These are phyloP conservation scores for Trebouxia sp. DNA, from an alignment of 139 green algal genomes.

Conservation along the genomic window DNA sequence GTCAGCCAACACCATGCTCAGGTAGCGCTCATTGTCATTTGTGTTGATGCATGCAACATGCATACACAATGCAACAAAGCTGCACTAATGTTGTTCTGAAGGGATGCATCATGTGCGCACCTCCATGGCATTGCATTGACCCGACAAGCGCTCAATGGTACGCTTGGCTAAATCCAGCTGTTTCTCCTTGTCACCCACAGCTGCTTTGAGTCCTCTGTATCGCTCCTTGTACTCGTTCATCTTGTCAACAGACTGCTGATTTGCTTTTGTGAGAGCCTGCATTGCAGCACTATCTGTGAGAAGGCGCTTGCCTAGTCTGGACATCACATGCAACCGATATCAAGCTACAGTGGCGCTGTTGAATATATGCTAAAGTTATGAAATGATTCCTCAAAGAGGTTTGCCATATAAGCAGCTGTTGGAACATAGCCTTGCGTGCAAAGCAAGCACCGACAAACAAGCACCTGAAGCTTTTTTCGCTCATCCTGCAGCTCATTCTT, in stretches of 20 bases:
- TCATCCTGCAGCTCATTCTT: constrained; percentile 1
- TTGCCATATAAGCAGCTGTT: background rate
- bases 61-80: no score
- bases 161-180: constrained; percentile 48
- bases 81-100: background rate
- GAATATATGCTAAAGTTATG: background rate
- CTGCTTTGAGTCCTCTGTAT: background rate
- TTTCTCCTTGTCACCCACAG: constrained; percentile 36
- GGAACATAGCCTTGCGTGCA: no score
- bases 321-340: no score
- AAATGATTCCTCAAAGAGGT: no score
- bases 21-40: no score
- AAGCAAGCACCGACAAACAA: no score
- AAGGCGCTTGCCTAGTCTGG: no score
- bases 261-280: background rate
- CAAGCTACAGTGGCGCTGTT: no score
- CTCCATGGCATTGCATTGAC: constrained; percentile 34
- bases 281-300: no score
- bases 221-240: constrained; percentile 1
- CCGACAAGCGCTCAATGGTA: constrained; percentile 48
- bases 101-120: background rate
- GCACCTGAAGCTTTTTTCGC: constrained; percentile 11
- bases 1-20: background rate
- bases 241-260: constrained; percentile 13
- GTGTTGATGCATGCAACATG: no score